Conservation (phyloP, 2,329 filamentous ascomycete species). For the Cytospora chrysosperma region DNA sequence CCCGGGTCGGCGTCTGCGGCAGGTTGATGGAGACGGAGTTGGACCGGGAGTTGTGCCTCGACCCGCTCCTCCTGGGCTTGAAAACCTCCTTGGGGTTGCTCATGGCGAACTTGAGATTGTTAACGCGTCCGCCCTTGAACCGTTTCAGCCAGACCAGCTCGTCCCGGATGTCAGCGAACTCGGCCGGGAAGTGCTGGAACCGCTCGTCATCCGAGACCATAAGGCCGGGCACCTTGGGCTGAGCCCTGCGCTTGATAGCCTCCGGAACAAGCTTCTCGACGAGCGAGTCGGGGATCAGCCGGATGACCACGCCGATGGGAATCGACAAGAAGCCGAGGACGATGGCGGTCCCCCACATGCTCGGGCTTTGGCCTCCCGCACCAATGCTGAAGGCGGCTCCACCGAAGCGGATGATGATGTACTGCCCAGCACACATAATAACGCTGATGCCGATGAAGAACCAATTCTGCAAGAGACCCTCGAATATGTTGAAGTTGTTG, state of each 20-base stretch:
- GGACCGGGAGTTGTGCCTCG: conserved; percentile 54
- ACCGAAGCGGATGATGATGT: conserved; percentile 87
- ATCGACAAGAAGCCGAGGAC: conserved; percentile 82
- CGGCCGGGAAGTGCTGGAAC: conserved; percentile 67
- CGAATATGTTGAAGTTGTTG: conserved; percentile 94
- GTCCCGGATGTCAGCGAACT: conserved; percentile 72
- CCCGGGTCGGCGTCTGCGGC: conserved; percentile 62
- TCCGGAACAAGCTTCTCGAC: conserved; percentile 53
- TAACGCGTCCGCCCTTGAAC: conserved; percentile 78
- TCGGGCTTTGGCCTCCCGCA: conserved; percentile 57
- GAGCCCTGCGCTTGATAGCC: conserved; percentile 49
- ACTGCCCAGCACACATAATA: conserved; percentile 85
- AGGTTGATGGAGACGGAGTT: conserved; percentile 60
- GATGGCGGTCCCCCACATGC: conserved; percentile 86
- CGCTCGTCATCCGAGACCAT: conserved; percentile 63
- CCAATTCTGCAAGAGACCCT: conserved; percentile 78
- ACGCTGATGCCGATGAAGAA: conserved; percentile 86
- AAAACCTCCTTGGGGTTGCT: conserved; percentile 72
- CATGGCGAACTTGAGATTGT: conserved; percentile 77
- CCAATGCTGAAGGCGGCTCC: conserved; percentile 76
- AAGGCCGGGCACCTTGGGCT: conserved; percentile 49
- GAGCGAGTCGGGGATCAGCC: conserved; percentile 75
- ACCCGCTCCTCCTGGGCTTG: conserved; percentile 60
- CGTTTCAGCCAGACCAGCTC: conserved; percentile 78
- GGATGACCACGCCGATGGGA: conserved; percentile 76